Conservation (phyloP, 1,284 basidiomycete genomes). For the Trichosporon inkin region DNA sequence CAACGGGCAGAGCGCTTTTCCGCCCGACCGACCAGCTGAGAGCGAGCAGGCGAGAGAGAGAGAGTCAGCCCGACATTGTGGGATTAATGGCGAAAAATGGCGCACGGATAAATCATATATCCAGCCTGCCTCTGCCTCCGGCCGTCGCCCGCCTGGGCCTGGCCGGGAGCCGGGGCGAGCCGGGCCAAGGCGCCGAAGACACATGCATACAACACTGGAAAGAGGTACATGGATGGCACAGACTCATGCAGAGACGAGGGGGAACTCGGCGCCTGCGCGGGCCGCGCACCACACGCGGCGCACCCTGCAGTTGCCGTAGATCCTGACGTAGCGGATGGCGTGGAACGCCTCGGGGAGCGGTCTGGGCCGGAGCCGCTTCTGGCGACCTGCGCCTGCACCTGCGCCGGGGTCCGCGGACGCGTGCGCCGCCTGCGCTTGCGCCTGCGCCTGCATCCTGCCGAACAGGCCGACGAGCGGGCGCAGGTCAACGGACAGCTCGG, state of each 20-base stretch:
- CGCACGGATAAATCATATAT: neutral
- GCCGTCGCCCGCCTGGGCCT: constrained; percentile 13
- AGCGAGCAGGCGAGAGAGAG: neutral
- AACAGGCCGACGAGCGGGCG: constrained; percentile 63
- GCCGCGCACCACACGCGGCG: constrained; percentile 71
- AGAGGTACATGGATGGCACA: neutral
- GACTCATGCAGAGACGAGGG: neutral
- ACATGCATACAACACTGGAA: constrained; percentile 4
- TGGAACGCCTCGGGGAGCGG: neutral
- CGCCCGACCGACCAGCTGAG: neutral
- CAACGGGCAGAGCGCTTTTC: neutral
- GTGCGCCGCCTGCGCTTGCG: neutral
- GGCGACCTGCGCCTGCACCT: neutral
- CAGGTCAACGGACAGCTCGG: constrained; percentile 62
- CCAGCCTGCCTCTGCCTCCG: neutral
- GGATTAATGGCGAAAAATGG: neutral
- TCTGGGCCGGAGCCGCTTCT: neutral
- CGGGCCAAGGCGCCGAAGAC: constrained; percentile 4
- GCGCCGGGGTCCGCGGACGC: neutral
- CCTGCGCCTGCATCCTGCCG: constrained; percentile 11
- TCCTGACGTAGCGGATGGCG: constrained; percentile 60
- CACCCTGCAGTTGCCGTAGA: constrained; percentile 76
- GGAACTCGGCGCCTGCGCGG: constrained; percentile 57
- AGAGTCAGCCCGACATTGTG: neutral
- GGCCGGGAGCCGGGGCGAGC: neutral